Conservation (phyloP, 2,329 filamentous ascomycete genomes). For the Epicoccum nigrum region DNA sequence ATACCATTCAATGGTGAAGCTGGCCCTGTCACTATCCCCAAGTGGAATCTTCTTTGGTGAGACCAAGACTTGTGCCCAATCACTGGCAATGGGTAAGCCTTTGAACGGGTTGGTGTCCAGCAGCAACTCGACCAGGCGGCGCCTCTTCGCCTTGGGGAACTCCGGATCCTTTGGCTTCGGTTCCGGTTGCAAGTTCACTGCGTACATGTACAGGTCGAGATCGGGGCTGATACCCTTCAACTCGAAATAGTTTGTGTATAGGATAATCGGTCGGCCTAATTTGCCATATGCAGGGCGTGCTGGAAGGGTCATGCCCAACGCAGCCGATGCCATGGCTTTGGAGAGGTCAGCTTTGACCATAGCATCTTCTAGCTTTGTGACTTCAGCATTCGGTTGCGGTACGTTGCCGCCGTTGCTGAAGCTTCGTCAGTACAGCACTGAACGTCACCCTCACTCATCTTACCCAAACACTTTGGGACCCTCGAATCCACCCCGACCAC, state of each 20-base stretch:
- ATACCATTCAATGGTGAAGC: slow-evolving; percentile 28
- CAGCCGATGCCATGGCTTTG: slow-evolving; percentile 28
- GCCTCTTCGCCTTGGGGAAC: slow-evolving; percentile 51
- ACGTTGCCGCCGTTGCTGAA: slow-evolving; percentile 36
- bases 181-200: slow-evolving; percentile 41
- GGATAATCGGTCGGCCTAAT: slow-evolving; percentile 44
- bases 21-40: not conserved
- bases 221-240: slow-evolving; percentile 41
- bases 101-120: slow-evolving; percentile 42
- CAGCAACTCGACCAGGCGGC: slow-evolving; percentile 56
- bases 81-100: slow-evolving; percentile 43
- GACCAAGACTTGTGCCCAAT: slow-evolving; percentile 45
- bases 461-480: slow-evolving; percentile 31
- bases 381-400: slow-evolving; percentile 41
- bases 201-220: slow-evolving; percentile 37
- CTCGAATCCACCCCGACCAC: slow-evolving; percentile 20
- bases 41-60: slow-evolving; percentile 35
- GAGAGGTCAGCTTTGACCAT: slow-evolving; percentile 39
- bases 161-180: too few species aligned
- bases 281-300: slow-evolving; percentile 43
- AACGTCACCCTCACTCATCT: slow-evolving; percentile 1
- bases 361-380: slow-evolving; percentile 39
- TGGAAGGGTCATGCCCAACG: slow-evolving; percentile 33
- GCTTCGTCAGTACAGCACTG: not conserved
- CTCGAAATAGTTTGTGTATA: slow-evolving; percentile 52